Evolutionary conservation across 768 basidiomycete genomes (phyloP).

Genomic region (Mycena vulgaris): DNA sequence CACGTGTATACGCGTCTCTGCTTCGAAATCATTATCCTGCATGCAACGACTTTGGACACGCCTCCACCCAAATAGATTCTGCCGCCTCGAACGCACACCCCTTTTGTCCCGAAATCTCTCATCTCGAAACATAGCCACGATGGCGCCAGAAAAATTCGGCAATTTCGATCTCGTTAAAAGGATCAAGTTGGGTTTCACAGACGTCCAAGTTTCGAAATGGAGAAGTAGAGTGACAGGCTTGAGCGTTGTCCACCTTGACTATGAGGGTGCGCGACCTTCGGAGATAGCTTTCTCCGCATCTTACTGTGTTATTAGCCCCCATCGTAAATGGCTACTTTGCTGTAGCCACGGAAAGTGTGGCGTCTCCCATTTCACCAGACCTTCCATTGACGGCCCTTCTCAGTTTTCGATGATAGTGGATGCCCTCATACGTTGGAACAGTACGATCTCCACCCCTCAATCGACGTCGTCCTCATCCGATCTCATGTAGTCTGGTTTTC

Average conservation of each 20-base stretch:
- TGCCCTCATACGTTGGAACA: slow-evolving; percentile 98
- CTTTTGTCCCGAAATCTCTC: slow-evolving; percentile 36
- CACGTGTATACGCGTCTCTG: slow-evolving; percentile 12
- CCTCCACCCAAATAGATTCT: slow-evolving; percentile 20
- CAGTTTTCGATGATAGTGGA: slow-evolving; percentile 95
- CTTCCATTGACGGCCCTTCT: not conserved
- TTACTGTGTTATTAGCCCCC: slow-evolving; percentile 68
- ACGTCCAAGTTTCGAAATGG: slow-evolving; percentile 91
- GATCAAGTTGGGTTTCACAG: slow-evolving; percentile 84
- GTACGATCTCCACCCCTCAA: slow-evolving; percentile 59
- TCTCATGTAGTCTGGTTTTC: slow-evolving; percentile 35
- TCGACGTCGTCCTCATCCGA: slow-evolving; percentile 5
- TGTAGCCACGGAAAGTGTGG: slow-evolving; percentile 88
- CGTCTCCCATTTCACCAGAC: not conserved
- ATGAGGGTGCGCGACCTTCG: slow-evolving; percentile 74
- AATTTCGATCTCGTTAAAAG: slow-evolving; percentile 89
- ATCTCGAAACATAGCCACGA: slow-evolving; percentile 47
- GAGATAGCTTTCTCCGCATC: slow-evolving; percentile 16
- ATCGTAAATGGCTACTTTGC: slow-evolving; percentile 94
- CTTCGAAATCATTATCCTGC: slow-evolving; percentile 39
- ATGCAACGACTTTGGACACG: slow-evolving; percentile 55
- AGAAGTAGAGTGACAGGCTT: slow-evolving; percentile 89
- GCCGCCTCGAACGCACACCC: slow-evolving; percentile 27
- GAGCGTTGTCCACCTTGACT: slow-evolving; percentile 91
- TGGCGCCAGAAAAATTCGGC: slow-evolving; percentile 63